phyloP scores from a whole-genome alignment of 805 yeast genomes.

The Wickerhamomyces rabaulensis region DNA sequence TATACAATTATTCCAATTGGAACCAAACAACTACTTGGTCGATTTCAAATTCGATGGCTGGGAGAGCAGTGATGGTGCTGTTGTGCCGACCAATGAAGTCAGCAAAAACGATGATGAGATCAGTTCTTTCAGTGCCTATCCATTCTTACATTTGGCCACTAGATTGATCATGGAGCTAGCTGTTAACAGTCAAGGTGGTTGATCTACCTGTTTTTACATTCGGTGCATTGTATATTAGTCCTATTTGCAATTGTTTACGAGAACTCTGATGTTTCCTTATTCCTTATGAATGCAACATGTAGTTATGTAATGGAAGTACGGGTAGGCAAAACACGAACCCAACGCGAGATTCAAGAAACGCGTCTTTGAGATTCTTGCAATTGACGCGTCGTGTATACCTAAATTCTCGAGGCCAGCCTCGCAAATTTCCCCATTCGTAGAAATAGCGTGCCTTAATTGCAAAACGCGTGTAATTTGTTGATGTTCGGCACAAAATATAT shows the following conservation, averaged over 20 bases:
- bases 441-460: neutral
- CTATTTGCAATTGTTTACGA: neutral
- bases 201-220: neutral
- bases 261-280: neutral
- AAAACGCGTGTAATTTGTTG: neutral
- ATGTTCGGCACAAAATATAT: neutral
- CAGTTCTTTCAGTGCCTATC: conserved; percentile 91
- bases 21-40: conserved; percentile 91
- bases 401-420: too few species aligned
- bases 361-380: too few species aligned
- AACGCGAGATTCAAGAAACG: neutral
- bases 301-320: too few species aligned
- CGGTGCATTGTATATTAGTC: neutral
- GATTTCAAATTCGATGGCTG: conserved; percentile 98
- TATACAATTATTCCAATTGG: conserved; percentile 91
- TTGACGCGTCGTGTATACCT: too few species aligned
- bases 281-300: neutral
- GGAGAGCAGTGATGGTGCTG: conserved; percentile 51
- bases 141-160: conserved; percentile 89
- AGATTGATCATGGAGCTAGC: conserved; percentile 94
- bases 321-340: neutral
- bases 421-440: neutral
- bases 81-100: conserved; percentile 23
- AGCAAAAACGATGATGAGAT: conserved; percentile 57
- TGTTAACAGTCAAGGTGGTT: conserved; percentile 70